These are phyloP conservation scores for Kitagawia praeruptora DNA, from an alignment of 129 eudicot species.

Conservation along the genomic window DNA sequence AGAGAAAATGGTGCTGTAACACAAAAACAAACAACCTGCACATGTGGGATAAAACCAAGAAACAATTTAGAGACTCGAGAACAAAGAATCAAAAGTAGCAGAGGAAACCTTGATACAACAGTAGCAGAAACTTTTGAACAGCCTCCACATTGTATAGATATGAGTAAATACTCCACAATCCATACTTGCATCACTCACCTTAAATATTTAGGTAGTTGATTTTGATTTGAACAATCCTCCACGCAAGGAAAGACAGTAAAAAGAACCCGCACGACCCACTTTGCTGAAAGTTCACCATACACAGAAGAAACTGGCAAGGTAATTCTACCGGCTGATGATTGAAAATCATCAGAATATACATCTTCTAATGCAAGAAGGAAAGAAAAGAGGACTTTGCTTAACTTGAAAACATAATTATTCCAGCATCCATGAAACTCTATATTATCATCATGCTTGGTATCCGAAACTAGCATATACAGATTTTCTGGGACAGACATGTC, in stretches of 20 bases:
- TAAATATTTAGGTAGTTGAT: conserved; percentile 68
- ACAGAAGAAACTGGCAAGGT: conserved; percentile 49
- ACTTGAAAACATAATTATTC: conserved; percentile 64
- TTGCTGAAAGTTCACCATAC: conserved; percentile 70
- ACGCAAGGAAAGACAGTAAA: conserved; percentile 79
- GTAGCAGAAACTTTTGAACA: conserved; percentile 8
- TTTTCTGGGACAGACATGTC: conserved; percentile 20
- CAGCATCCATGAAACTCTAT: conserved; percentile 31
- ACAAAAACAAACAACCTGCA: conserved; percentile 67
- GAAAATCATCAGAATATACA: conserved; percentile 31
- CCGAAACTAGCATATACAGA: conserved; percentile 18
- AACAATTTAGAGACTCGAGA: conserved; percentile 2
- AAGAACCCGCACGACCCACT: conserved; percentile 91
- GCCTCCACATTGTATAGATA: neutral
- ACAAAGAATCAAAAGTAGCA: neutral
- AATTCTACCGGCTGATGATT: conserved; percentile 41
- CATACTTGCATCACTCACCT: conserved; percentile 36
- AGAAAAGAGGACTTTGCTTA: conserved; percentile 54
- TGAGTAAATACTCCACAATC: neutral
- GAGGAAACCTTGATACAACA: neutral
- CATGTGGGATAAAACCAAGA: conserved; percentile 8
- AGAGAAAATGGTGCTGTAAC: conserved; percentile 62
- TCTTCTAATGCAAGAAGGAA: conserved; percentile 65
- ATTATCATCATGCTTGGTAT: conserved; percentile 16
- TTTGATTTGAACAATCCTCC: conserved; percentile 69